Conservation (phyloP, 2,329 filamentous ascomycete genomes). For the Drechslerella stenobrocha region DNA sequence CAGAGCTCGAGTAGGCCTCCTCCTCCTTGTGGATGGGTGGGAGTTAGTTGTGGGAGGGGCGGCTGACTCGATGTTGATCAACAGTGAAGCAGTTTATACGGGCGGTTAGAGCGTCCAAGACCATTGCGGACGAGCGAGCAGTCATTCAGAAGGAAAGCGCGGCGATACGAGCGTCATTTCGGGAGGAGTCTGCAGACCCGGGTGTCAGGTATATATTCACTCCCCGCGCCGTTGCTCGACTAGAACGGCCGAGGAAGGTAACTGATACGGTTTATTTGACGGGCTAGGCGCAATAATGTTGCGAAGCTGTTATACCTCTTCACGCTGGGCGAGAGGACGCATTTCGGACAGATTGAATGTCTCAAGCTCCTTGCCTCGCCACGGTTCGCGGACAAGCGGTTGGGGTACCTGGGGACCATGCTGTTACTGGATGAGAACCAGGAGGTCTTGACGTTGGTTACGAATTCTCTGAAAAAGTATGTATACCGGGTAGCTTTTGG, state of each 20-base stretch:
- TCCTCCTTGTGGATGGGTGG: no score
- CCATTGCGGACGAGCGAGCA: conserved; percentile 95
- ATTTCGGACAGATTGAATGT: conserved; percentile 99
- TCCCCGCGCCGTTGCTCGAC: conserved; percentile 18
- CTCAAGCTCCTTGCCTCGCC: conserved; percentile 95
- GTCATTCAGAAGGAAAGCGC: conserved; percentile 99
- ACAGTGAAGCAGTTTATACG: conserved; percentile 99
- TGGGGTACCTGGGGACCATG: conserved; percentile 96
- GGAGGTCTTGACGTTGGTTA: conserved; percentile 93
- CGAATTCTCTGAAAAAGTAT: conserved; percentile 96
- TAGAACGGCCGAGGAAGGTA: conserved; percentile 1
- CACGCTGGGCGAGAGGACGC: conserved; percentile 92
- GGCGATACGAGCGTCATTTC: conserved; percentile 93
- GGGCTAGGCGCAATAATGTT: conserved; percentile 88
- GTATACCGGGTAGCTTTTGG: conserved; percentile 54
- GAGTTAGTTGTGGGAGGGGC: neutral
- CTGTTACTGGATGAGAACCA: conserved; percentile 96
- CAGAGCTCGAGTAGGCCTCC: conserved; percentile 37
- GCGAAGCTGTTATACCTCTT: conserved; percentile 98
- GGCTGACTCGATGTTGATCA: conserved; percentile 33
- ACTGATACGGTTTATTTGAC: conserved; percentile 4
- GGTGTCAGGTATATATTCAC: conserved; percentile 71
- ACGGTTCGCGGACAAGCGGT: conserved; percentile 93
- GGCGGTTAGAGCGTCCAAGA: conserved; percentile 97
- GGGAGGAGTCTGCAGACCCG: conserved; percentile 92